phyloP scores from a whole-genome alignment of 768 basidiomycete genomes.

The Leccinum disarticulatum region DNA sequence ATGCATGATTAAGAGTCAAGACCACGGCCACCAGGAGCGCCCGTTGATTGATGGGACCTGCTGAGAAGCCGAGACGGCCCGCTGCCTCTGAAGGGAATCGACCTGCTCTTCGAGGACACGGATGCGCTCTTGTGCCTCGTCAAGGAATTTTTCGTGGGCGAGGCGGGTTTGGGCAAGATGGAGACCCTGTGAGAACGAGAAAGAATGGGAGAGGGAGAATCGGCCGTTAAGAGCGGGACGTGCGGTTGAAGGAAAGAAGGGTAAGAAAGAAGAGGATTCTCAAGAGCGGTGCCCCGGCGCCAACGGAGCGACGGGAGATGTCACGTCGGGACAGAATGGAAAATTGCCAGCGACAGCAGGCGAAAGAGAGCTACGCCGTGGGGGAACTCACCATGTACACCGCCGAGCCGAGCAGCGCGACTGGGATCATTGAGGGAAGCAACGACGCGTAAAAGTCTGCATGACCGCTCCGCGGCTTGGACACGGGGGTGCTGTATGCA shows the following conservation, averaged over 20 bases:
- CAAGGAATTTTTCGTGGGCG: slow-evolving; percentile 70
- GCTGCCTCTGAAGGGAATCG: slow-evolving; percentile 31
- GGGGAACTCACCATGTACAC: slow-evolving; percentile 62
- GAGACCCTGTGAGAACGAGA: slow-evolving; percentile 48
- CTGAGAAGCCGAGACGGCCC: neutral
- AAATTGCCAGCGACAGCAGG: slow-evolving; percentile 5
- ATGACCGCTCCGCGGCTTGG: slow-evolving; percentile 44
- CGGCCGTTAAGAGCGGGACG: slow-evolving; percentile 12
- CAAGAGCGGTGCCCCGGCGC: slow-evolving; percentile 8
- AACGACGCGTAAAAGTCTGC: slow-evolving; percentile 67
- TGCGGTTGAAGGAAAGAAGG: slow-evolving; percentile 1
- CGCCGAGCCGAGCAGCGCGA: slow-evolving; percentile 75
- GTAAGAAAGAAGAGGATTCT: slow-evolving; percentile 6
- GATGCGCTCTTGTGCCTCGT: slow-evolving; percentile 56
- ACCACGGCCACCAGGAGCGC: slow-evolving; percentile 26
- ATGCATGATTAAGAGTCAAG: neutral
- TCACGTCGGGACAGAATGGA: neutral
- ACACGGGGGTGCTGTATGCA: slow-evolving; percentile 10
- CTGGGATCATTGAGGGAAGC: slow-evolving; percentile 75
- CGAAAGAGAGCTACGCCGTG: neutral
- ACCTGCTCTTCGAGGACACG: slow-evolving; percentile 61
- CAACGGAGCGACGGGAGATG: slow-evolving; percentile 4
- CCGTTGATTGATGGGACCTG: slow-evolving; percentile 2
- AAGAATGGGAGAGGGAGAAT: slow-evolving; percentile 4
- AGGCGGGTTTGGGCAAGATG: slow-evolving; percentile 62